Conservation (phyloP, 345 rosid genomes). For the Leavenworthia alabamica region DNA sequence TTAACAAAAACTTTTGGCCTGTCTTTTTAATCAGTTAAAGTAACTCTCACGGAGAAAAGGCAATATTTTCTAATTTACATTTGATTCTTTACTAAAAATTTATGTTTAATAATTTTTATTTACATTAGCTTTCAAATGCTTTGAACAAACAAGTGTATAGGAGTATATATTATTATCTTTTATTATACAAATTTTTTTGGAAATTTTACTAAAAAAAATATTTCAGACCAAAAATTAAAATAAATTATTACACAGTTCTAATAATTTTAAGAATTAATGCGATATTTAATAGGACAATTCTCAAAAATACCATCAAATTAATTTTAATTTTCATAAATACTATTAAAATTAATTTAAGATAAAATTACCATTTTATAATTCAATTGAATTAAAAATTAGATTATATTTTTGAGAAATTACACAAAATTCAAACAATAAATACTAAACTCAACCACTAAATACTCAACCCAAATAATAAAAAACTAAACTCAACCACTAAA, state of each 20-base stretch:
- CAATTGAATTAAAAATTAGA: too few species aligned
- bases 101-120: background rate
- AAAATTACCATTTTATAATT: too few species aligned
- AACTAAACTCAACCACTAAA: too few species aligned
- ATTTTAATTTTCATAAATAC: too few species aligned
- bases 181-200: background rate
- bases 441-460: too few species aligned
- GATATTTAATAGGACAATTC: too few species aligned
- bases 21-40: slow-evolving; percentile 19
- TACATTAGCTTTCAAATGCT: background rate
- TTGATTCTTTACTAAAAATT: background rate
- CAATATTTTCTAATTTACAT: slow-evolving; percentile 3
- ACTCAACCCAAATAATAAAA: too few species aligned
- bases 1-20: background rate
- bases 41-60: slow-evolving; percentile 26
- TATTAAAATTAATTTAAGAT: too few species aligned
- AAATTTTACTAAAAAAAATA: background rate
- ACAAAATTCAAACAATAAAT: too few species aligned
- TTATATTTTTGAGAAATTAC: too few species aligned
- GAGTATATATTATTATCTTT: background rate
- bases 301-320: too few species aligned
- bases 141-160: background rate
- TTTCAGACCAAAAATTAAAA: background rate
- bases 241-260: background rate
- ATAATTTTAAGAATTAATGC: too few species aligned